Conservation (phyloP, 208 protist genomes). For the Leishmania major region DNA sequence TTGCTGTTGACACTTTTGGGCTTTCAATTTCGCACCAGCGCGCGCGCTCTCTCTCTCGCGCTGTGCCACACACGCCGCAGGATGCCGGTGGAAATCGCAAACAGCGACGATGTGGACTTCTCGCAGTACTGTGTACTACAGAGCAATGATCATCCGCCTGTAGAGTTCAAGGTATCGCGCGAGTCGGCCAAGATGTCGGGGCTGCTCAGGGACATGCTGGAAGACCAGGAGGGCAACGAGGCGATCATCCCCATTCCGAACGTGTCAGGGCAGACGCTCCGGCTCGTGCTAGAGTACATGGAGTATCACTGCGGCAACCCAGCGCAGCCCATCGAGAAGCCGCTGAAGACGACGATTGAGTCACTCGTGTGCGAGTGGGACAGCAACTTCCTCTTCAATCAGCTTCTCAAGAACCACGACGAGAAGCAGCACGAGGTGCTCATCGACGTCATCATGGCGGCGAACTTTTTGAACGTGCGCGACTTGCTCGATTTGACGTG, state of each 20-base stretch:
- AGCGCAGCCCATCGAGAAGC: slow-evolving; percentile 86
- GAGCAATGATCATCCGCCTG: slow-evolving; percentile 84
- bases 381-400: slow-evolving; percentile 78
- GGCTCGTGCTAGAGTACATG: slow-evolving; percentile 94
- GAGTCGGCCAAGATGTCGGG: slow-evolving; percentile 90
- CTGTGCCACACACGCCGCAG: not conserved
- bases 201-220: slow-evolving; percentile 91
- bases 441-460: slow-evolving; percentile 94
- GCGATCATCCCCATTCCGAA: slow-evolving; percentile 93
- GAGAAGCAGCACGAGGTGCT: slow-evolving; percentile 89
- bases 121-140: slow-evolving; percentile 86
- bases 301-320: slow-evolving; percentile 91
- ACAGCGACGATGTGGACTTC: slow-evolving; percentile 73
- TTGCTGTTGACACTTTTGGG: not conserved
- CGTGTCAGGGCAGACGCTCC: slow-evolving; percentile 87
- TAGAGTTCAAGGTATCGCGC: slow-evolving; percentile 81
- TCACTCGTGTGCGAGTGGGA: slow-evolving; percentile 90
- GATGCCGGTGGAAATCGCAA: slow-evolving; percentile 65
- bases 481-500: slow-evolving; percentile 94
- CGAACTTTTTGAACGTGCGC: slow-evolving; percentile 95
- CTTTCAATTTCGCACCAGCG: not conserved
- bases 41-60: not conserved
- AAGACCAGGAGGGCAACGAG: slow-evolving; percentile 75
- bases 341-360: slow-evolving; percentile 86
- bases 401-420: slow-evolving; percentile 82